phyloP scores from a whole-genome alignment of 2,329 filamentous ascomycete species.

The Cladobotryum protrusum region DNA sequence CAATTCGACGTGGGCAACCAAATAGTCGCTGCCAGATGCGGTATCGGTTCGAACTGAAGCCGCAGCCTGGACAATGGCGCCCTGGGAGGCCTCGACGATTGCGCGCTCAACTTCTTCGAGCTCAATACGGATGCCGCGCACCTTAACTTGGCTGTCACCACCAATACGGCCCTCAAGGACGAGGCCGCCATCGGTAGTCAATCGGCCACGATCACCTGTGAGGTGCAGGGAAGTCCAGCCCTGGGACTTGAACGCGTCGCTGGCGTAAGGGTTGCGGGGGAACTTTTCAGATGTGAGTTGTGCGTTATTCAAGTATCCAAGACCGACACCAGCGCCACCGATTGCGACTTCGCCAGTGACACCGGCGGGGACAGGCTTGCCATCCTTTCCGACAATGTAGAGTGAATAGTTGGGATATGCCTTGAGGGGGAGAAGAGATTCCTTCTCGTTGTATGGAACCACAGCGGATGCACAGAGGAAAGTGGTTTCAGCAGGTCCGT shows the following conservation, averaged over 20 bases:
- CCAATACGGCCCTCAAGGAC: constrained; percentile 28
- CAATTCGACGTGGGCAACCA: constrained; percentile 23
- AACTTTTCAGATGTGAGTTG: constrained; percentile 11
- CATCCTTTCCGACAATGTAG: constrained; percentile 33
- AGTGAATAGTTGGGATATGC: constrained; percentile 23
- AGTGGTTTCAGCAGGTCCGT: constrained; percentile 24
- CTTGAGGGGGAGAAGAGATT: not conserved
- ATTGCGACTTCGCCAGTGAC: constrained; percentile 13
- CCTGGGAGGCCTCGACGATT: constrained; percentile 14
- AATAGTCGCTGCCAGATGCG: not conserved
- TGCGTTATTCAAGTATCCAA: constrained; percentile 31
- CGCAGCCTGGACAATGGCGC: constrained; percentile 1
- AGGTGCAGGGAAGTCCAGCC: constrained; percentile 26
- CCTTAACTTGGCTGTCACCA: constrained; percentile 38
- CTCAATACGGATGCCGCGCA: constrained; percentile 38
- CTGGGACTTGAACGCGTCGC: not conserved
- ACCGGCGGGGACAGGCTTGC: constrained; percentile 14
- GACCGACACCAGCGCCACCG: constrained; percentile 32
- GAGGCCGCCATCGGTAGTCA: constrained; percentile 26
- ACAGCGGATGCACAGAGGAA: constrained; percentile 1
- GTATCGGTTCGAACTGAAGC: no score
- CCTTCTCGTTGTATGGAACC: not conserved
- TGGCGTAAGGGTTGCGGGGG: constrained; percentile 4
- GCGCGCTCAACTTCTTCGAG: constrained; percentile 31
- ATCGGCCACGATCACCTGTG: constrained; percentile 24